A percentile compares a stretch with the other conserved stretches of the same genome.
phyloP scores from a whole-genome alignment of 2,329 filamentous ascomycete species.

The Hypomyces perniciosus region DNA sequence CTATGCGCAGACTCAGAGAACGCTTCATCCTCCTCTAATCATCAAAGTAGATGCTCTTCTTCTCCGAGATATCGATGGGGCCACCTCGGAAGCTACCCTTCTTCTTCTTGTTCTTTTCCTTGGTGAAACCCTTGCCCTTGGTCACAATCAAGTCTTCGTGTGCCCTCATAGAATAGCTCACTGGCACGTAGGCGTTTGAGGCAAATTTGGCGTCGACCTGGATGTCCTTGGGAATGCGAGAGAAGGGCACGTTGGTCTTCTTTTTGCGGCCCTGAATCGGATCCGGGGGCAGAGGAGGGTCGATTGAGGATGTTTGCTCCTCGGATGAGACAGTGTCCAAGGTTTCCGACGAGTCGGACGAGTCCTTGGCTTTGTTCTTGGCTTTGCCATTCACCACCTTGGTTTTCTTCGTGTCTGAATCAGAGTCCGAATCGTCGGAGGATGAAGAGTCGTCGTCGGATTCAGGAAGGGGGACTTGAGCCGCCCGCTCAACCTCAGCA shows the following conservation, averaged over 20 bases:
- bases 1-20: constrained; percentile 1
- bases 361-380: constrained; percentile 19
- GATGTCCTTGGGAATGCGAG: constrained; percentile 64
- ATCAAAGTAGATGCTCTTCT: constrained; percentile 91
- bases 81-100: constrained; percentile 86
- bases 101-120: constrained; percentile 99
- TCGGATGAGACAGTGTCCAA: constrained; percentile 45
- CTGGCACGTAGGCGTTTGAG: constrained; percentile 75
- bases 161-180: constrained; percentile 85
- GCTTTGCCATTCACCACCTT: constrained; percentile 6
- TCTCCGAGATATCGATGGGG: constrained; percentile 71
- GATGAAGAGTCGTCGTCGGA: constrained; percentile 30
- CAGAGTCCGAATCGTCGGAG: constrained; percentile 26
- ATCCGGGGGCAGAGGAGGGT: constrained; percentile 49
- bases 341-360: constrained; percentile 44
- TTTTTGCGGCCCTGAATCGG: constrained; percentile 35
- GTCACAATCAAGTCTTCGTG: constrained; percentile 85
- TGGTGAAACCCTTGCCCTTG: constrained; percentile 94
- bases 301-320: constrained; percentile 26
- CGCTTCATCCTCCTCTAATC: constrained; percentile 47
- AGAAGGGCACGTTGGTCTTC: constrained; percentile 62
- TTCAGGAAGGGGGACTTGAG: constrained; percentile 37
- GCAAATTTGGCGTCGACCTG: constrained; percentile 62
- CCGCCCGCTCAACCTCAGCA: constrained; percentile 31
- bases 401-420: constrained; percentile 22